Evolutionary conservation across 306 rosid species (phyloP).

Genomic region (Sphenostylis stenocarpa): DNA sequence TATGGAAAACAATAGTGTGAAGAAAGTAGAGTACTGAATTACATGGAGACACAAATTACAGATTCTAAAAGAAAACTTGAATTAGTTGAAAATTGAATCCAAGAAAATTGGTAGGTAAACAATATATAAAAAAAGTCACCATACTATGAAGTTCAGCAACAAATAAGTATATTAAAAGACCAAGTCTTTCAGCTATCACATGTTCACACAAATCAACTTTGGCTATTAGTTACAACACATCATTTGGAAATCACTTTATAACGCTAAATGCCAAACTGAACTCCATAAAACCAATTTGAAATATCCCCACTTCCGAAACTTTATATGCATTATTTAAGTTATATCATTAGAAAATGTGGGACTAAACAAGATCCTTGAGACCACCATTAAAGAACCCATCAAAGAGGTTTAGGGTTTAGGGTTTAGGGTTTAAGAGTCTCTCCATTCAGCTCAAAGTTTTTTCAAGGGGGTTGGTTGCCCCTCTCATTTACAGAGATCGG

Average conservation of each 20-base stretch:
- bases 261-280: background rate
- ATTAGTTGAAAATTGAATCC: background rate
- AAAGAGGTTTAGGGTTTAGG: no score
- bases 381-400: no score
- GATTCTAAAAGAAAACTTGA: background rate
- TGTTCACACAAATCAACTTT: background rate
- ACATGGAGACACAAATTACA: background rate
- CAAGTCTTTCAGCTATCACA: slow-evolving; percentile 11
- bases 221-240: background rate
- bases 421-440: no score
- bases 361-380: no score
- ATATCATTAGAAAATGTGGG: no score
- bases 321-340: background rate
- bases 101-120: background rate
- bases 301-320: background rate
- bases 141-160: slow-evolving; percentile 16
- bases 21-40: slow-evolving; percentile 26
- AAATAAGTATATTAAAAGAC: background rate
- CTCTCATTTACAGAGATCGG: no score
- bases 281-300: background rate
- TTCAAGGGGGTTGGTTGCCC: no score
- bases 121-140: background rate
- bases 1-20: slow-evolving; percentile 44
- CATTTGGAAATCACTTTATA: slow-evolving; percentile 6
- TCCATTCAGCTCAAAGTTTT: no score